Conservation (phyloP, 148 eudicot genomes). For the Drosera capensis region DNA sequence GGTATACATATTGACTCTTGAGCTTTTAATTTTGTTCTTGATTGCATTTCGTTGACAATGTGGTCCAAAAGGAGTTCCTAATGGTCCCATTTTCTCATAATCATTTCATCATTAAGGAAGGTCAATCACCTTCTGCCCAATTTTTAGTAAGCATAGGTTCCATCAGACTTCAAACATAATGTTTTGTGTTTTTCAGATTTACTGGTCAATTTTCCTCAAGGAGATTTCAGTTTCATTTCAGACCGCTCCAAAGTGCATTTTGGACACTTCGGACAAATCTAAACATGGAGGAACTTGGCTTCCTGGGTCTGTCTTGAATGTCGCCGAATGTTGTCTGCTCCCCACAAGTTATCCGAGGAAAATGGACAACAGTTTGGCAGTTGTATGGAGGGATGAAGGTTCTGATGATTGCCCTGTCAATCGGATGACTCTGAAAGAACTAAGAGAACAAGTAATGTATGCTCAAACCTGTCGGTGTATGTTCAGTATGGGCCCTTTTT, state of each 20-base stretch:
- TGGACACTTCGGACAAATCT: conserved; percentile 47
- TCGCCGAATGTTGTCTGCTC: conserved; percentile 68
- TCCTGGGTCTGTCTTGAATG: conserved; percentile 71
- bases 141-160: too few relatives aligned
- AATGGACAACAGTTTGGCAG: conserved; percentile 41
- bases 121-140: too few relatives aligned
- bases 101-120: neutral
- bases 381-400: conserved; percentile 67
- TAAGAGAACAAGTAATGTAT: conserved; percentile 77
- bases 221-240: conserved; percentile 51
- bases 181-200: conserved; percentile 42
- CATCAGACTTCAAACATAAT: neutral
- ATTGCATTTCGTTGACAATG: too few relatives aligned
- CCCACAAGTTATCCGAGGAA: conserved; percentile 34
- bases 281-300: conserved; percentile 82
- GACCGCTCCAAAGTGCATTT: conserved; percentile 43
- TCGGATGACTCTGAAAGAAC: conserved; percentile 38
- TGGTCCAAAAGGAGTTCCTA: too few relatives aligned
- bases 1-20: too few relatives aligned
- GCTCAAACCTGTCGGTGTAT: conserved; percentile 3
- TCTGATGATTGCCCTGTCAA: conserved; percentile 33
- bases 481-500: too few relatives aligned
- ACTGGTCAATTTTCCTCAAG: conserved; percentile 57
- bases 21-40: too few relatives aligned
- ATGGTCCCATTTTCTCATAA: too few relatives aligned